Conservation (phyloP, 371 early-diverging fungal genomes). For the Mortierella sp. region DNA sequence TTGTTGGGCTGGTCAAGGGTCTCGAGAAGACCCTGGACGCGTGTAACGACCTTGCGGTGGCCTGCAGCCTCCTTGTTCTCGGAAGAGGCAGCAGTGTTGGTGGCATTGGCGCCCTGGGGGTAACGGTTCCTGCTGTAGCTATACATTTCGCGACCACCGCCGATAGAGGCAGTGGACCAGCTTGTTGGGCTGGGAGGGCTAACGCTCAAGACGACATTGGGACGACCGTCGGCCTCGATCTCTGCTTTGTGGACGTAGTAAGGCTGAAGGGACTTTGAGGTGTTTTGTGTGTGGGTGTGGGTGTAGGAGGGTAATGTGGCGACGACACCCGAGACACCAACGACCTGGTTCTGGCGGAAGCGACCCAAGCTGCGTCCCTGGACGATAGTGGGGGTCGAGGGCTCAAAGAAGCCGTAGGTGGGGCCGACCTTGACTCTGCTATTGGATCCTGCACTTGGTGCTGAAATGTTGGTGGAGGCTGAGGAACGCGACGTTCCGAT, state of each 20-base stretch:
- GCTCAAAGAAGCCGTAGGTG: conserved; percentile 57
- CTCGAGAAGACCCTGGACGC: conserved; percentile 43
- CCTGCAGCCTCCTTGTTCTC: conserved; percentile 9
- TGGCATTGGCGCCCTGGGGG: conserved; percentile 28
- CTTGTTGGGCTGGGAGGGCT: conserved; percentile 17
- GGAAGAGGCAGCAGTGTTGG: not conserved
- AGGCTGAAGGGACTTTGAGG: conserved; percentile 61
- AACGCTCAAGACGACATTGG: conserved; percentile 63
- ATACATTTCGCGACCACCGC: conserved; percentile 17
- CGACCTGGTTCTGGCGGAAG: conserved; percentile 61
- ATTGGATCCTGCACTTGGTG: conserved; percentile 43
- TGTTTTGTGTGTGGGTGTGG: conserved; percentile 55
- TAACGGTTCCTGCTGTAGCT: conserved; percentile 25
- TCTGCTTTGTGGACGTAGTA: conserved; percentile 76
- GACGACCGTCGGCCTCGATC: conserved; percentile 73
- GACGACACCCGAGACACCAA: conserved; percentile 79
- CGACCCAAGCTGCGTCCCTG: conserved; percentile 78
- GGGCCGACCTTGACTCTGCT: conserved; percentile 54
- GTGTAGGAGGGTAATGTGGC: conserved; percentile 65
- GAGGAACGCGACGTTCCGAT: conserved; percentile 33
- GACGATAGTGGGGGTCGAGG: conserved; percentile 57
- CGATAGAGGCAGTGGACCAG: conserved; percentile 33
- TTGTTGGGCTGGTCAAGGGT: conserved; percentile 36
- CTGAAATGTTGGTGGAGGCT: conserved; percentile 32
- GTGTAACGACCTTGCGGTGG: conserved; percentile 35